A percentile compares a stretch with the other conserved stretches of the same genome.
Evolutionary conservation across 192 early-diverging fungal species (phyloP).

Genomic region (Coemansia javaensis): DNA sequence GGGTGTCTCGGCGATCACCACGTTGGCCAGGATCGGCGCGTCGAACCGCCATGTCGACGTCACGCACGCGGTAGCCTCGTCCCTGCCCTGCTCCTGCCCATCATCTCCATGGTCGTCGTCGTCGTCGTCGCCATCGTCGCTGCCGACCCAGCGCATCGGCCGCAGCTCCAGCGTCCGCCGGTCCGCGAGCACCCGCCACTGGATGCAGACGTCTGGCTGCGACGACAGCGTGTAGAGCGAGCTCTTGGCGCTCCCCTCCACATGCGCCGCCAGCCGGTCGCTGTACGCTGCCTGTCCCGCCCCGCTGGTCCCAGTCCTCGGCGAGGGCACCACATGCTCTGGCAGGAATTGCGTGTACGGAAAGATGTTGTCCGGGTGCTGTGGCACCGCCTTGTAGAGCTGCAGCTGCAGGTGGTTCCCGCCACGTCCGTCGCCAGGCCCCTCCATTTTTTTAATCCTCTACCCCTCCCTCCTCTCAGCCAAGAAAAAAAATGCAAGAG

Average conservation of each 20-base stretch:
- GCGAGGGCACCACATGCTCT: slow-evolving; percentile 36
- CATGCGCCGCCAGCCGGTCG: slow-evolving; percentile 29
- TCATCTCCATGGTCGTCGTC: background rate
- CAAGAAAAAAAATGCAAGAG: no score
- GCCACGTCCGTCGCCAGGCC: background rate
- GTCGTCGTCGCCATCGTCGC: background rate
- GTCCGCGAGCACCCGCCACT: slow-evolving; percentile 44
- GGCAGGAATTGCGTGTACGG: slow-evolving; percentile 20
- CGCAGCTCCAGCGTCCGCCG: slow-evolving; percentile 37
- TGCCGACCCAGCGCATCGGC: slow-evolving; percentile 34
- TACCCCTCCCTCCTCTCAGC: no score
- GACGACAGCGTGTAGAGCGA: slow-evolving; percentile 35
- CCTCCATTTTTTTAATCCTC: no score
- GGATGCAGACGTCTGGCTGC: slow-evolving; percentile 41
- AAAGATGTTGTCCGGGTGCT: slow-evolving; percentile 44
- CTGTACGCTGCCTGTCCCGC: slow-evolving; percentile 2
- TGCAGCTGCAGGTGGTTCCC: slow-evolving; percentile 18
- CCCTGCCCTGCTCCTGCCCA: background rate
- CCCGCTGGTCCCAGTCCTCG: background rate
- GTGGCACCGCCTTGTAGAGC: slow-evolving; percentile 32
- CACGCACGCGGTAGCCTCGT: slow-evolving; percentile 9
- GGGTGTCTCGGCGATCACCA: slow-evolving; percentile 15
- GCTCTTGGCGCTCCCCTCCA: slow-evolving; percentile 17
- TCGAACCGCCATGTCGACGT: slow-evolving; percentile 42
- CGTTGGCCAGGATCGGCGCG: slow-evolving; percentile 13